phyloP scores from a whole-genome alignment of 2,329 filamentous ascomycete genomes.

The Fusarium haematococcum region DNA sequence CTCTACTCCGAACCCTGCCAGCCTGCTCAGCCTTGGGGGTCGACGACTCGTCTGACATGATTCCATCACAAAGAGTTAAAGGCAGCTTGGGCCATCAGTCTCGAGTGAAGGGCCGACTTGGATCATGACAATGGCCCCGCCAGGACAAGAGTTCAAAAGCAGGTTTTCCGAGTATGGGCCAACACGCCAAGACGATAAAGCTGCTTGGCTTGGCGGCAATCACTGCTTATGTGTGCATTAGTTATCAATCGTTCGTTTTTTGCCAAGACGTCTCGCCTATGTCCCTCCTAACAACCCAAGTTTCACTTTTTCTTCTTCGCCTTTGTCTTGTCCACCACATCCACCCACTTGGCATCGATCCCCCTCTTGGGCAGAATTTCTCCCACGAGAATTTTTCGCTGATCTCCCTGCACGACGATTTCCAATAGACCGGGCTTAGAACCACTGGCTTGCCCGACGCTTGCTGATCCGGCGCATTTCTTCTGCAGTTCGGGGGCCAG shows the following conservation, averaged over 20 bases:
- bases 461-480: constrained; percentile 39
- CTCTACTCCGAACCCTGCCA: background rate
- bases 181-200: background rate
- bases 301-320: constrained; percentile 33
- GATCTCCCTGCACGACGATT: constrained; percentile 39
- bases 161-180: background rate
- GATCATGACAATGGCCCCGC: background rate
- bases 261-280: background rate
- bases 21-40: background rate
- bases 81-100: background rate
- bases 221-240: background rate
- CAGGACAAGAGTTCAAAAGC: background rate
- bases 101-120: too few relatives aligned
- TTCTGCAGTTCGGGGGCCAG: constrained; percentile 39
- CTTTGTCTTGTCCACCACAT: constrained; percentile 37
- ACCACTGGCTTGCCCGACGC: constrained; percentile 37
- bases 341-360: constrained; percentile 37
- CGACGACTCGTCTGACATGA: background rate
- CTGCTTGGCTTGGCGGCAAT: background rate
- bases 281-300: background rate
- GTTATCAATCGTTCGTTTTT: background rate
- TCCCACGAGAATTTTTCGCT: constrained; percentile 26
- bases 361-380: constrained; percentile 31
- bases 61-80: background rate
- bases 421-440: constrained; percentile 37